Percentiles rank a stretch among this genome's conserved stretches.
phyloP scores from a whole-genome alignment of 2,329 filamentous ascomycete genomes.

The Scedosporium apiospermum region DNA sequence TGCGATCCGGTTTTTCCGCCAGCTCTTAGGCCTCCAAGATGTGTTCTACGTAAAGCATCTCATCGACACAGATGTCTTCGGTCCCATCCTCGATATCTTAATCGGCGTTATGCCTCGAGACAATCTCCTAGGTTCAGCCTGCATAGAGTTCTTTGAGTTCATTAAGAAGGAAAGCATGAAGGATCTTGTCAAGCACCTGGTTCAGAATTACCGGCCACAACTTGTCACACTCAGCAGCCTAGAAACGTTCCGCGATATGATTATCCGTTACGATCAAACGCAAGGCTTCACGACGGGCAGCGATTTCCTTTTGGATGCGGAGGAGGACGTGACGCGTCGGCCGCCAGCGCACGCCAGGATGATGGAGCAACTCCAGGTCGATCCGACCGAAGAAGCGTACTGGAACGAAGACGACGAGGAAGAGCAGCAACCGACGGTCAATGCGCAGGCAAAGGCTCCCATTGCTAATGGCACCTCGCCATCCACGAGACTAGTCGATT shows the following conservation, averaged over 20 bases:
- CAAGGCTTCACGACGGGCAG: slow-evolving; percentile 55
- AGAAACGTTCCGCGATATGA: slow-evolving; percentile 69
- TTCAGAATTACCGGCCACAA: slow-evolving; percentile 73
- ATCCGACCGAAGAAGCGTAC: slow-evolving; percentile 83
- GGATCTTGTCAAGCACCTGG: slow-evolving; percentile 71
- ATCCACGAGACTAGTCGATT: slow-evolving; percentile 71
- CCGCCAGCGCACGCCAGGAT: slow-evolving; percentile 42
- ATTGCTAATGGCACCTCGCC: slow-evolving; percentile 32
- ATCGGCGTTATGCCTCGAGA: slow-evolving; percentile 81
- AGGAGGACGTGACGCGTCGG: slow-evolving; percentile 43
- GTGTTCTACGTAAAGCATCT: slow-evolving; percentile 86
- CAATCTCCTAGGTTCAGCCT: slow-evolving; percentile 88
- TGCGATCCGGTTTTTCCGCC: slow-evolving; percentile 88
- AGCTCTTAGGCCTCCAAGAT: slow-evolving; percentile 74
- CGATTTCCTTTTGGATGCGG: slow-evolving; percentile 66
- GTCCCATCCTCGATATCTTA: slow-evolving; percentile 76
- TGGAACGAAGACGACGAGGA: slow-evolving; percentile 69
- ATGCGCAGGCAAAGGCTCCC: slow-evolving; percentile 1
- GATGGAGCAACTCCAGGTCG: slow-evolving; percentile 64
- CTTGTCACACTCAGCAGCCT: slow-evolving; percentile 70
- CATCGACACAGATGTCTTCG: slow-evolving; percentile 70
- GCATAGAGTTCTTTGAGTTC: slow-evolving; percentile 86
- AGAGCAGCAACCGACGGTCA: slow-evolving; percentile 12
- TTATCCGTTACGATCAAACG: slow-evolving; percentile 70
- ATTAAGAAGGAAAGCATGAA: slow-evolving; percentile 77